Percentiles rank a stretch among this genome's conserved stretches.
Conservation (phyloP, 345 rosid species). For the Lagerstroemia speciosa region DNA sequence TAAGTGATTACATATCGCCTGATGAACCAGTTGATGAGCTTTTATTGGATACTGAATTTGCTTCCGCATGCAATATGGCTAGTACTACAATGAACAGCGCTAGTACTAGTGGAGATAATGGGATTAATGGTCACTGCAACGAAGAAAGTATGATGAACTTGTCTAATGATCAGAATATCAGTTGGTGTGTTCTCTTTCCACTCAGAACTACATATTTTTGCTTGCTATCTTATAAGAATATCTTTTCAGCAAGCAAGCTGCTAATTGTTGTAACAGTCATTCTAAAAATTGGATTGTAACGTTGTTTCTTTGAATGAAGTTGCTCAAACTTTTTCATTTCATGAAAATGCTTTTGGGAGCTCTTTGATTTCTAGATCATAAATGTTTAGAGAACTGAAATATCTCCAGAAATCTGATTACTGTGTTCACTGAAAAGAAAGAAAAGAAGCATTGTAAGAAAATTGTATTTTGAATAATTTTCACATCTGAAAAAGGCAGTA, state of each 20-base stretch:
- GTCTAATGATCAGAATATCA: not conserved
- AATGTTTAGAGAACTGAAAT: not conserved
- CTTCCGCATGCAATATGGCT: not conserved
- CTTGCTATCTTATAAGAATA: not conserved
- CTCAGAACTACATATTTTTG: not conserved
- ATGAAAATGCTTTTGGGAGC: not conserved
- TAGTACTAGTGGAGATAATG: not conserved
- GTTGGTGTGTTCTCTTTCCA: not conserved
- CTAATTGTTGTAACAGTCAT: not conserved
- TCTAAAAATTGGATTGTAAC: not conserved
- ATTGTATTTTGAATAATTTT: not conserved
- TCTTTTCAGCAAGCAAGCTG: not conserved
- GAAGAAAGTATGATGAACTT: not conserved
- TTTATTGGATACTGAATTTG: not conserved
- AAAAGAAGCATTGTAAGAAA: not conserved
- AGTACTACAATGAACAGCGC: not conserved
- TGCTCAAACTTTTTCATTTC: conserved; percentile 1
- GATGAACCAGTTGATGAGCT: not conserved
- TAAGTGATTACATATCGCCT: not conserved
- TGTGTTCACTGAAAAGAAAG: not conserved
- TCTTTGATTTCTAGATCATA: not conserved
- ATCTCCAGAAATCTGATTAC: not conserved
- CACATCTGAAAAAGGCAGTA: not conserved
- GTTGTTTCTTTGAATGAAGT: not conserved
- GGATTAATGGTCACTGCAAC: not conserved